Conservation (phyloP, 495 filamentous ascomycete genomes). For the Cercophora sp. region DNA sequence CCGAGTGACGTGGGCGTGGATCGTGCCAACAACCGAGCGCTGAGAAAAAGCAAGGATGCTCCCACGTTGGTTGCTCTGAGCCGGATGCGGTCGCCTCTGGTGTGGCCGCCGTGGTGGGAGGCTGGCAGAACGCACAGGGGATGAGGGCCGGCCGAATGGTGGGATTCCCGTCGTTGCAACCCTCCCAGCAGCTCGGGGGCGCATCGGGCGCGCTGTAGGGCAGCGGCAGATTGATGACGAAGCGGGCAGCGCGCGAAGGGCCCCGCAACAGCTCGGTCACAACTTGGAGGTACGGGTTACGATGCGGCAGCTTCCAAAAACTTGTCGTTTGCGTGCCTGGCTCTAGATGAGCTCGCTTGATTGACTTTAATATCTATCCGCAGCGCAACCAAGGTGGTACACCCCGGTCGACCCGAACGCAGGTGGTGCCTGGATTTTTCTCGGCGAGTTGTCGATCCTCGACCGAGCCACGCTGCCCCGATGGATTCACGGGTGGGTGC, state of each 20-base stretch:
- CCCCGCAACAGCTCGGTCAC: conserved; percentile 2
- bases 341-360: conserved; percentile 2
- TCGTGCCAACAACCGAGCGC: conserved; percentile 19
- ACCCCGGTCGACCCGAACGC: background rate
- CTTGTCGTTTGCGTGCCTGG: conserved; percentile 9
- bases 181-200: conserved; percentile 1
- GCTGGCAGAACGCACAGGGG: background rate
- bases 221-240: conserved; percentile 1
- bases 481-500: too few relatives aligned
- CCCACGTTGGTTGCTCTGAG: too few relatives aligned
- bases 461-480: too few relatives aligned
- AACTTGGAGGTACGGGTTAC: background rate
- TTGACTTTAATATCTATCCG: conserved; percentile 3
- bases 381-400: too few relatives aligned
- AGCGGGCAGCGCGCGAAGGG: conserved; percentile 5
- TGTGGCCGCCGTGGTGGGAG: background rate
- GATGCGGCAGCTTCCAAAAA: too few relatives aligned
- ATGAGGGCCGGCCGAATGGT: background rate
- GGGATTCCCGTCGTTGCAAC: conserved; percentile 1
- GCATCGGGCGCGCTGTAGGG: background rate
- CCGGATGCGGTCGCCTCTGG: too few relatives aligned
- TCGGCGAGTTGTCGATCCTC: background rate
- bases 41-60: conserved; percentile 14
- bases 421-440: background rate
- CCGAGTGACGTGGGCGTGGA: conserved; percentile 14